These are phyloP conservation scores for Xylaria sp. DNA, from an alignment of 2,329 filamentous ascomycete genomes.

Conservation along the genomic window DNA sequence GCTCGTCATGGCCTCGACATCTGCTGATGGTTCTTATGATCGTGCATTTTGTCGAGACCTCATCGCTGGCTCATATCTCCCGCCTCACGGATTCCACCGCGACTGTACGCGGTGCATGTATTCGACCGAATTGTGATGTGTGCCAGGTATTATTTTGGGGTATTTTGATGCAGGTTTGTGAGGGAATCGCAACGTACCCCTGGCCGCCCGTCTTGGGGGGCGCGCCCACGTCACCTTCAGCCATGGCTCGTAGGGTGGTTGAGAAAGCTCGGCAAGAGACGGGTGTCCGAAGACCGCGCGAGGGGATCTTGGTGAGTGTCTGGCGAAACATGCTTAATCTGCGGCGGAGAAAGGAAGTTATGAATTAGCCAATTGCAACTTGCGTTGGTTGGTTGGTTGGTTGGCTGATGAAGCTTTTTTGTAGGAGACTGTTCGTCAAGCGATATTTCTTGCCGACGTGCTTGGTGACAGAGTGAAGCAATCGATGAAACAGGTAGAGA, in stretches of 20 bases:
- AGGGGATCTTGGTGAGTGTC: slow-evolving; percentile 66
- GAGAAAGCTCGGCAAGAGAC: slow-evolving; percentile 69
- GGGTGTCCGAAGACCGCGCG: slow-evolving; percentile 64
- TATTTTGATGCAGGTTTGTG: background rate
- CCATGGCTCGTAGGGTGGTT: slow-evolving; percentile 71
- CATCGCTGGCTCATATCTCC: background rate
- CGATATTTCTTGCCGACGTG: background rate
- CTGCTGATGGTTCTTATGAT: background rate
- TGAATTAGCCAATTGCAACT: slow-evolving; percentile 28
- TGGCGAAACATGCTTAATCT: slow-evolving; percentile 73
- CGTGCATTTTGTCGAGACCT: background rate
- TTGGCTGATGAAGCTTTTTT: background rate
- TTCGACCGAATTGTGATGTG: background rate
- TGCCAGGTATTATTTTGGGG: background rate
- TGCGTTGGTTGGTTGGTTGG: background rate
- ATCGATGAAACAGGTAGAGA: background rate
- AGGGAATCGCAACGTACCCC: slow-evolving; percentile 58
- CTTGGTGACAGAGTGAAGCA: background rate
- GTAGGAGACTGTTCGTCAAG: background rate
- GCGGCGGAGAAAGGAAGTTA: slow-evolving; percentile 24
- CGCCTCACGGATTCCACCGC: background rate
- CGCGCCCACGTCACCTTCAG: slow-evolving; percentile 75
- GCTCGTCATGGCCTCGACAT: background rate
- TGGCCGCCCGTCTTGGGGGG: slow-evolving; percentile 64
- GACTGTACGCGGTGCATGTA: background rate